These are phyloP conservation scores for Ceratobasidium sp. DNA, from an alignment of 1,284 basidiomycete species.

Conservation along the genomic window DNA sequence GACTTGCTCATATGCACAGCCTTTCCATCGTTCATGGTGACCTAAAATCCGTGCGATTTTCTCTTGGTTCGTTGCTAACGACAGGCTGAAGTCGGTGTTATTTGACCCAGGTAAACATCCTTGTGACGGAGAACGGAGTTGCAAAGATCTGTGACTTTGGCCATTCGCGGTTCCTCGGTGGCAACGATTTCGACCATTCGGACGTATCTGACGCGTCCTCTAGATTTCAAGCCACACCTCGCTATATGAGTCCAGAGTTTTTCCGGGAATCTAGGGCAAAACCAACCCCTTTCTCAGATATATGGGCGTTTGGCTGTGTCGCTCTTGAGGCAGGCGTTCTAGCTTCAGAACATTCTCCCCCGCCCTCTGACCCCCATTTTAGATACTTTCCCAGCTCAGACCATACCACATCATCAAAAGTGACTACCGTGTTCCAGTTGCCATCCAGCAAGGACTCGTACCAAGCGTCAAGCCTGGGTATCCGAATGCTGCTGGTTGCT, in stretches of 20 bases:
- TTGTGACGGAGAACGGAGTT: constrained; percentile 8
- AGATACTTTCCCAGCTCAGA: constrained; percentile 32
- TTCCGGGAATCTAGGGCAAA: background rate
- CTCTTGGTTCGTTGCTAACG: too few species aligned
- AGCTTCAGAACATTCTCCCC: too few species aligned
- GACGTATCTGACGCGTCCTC: constrained; percentile 2
- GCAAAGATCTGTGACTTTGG: constrained; percentile 36
- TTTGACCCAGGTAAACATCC: constrained; percentile 32
- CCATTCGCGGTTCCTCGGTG: constrained; percentile 11
- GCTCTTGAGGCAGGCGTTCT: constrained; percentile 10
- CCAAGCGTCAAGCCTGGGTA: constrained; percentile 32
- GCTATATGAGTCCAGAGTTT: constrained; percentile 35
- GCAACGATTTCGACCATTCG: too few species aligned
- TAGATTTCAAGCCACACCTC: constrained; percentile 26
- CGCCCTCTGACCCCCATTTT: background rate
- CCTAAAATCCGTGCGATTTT: constrained; percentile 22
- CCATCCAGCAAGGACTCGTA: constrained; percentile 5
- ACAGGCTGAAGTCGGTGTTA: too few species aligned
- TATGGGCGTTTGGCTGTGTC: constrained; percentile 41
- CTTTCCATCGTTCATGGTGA: constrained; percentile 30
- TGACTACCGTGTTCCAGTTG: constrained; percentile 3
- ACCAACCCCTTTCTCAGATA: constrained; percentile 19
- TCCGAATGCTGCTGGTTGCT: constrained; percentile 37
- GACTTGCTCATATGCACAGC: constrained; percentile 18
- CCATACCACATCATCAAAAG: constrained; percentile 34